Conservation (phyloP, 805 yeast genomes). For the Kodamaea restingae region DNA sequence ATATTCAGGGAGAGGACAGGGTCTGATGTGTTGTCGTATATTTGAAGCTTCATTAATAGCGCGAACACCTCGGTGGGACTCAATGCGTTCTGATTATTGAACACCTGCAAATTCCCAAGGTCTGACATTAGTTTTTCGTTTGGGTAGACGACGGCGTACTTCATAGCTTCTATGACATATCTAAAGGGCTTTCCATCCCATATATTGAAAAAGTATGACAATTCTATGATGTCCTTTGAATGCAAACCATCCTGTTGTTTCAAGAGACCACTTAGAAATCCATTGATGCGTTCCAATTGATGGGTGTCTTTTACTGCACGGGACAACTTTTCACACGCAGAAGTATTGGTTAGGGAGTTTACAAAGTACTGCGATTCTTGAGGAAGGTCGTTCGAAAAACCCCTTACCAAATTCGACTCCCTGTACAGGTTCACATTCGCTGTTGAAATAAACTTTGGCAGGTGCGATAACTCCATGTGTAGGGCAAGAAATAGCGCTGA, state of each 20-base stretch:
- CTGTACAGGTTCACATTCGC: constrained; percentile 2
- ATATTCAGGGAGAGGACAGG: constrained; percentile 25
- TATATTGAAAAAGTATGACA: constrained; percentile 24
- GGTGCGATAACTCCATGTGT: constrained; percentile 22
- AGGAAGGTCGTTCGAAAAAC: constrained; percentile 25
- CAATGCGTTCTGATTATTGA: neutral
- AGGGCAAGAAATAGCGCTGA: constrained; percentile 26
- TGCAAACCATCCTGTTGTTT: constrained; percentile 9
- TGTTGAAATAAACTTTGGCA: constrained; percentile 28
- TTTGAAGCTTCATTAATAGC: constrained; percentile 17
- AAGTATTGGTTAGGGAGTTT: constrained; percentile 18
- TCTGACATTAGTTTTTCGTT: constrained; percentile 18
- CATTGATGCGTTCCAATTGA: constrained; percentile 14
- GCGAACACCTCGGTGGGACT: constrained; percentile 7
- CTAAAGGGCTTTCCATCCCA: constrained; percentile 29
- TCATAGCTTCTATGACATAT: constrained; percentile 25
- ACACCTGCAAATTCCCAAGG: neutral
- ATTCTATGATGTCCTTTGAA: constrained; percentile 21
- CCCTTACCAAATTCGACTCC: constrained; percentile 1
- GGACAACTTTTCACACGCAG: constrained; percentile 13
- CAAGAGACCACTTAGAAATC: constrained; percentile 16
- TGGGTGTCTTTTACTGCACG: constrained; percentile 7
- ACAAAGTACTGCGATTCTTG: constrained; percentile 21
- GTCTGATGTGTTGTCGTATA: constrained; percentile 27
- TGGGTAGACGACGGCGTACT: constrained; percentile 30